Evolutionary conservation across 2,329 filamentous ascomycete species (phyloP), one percentile per base, ranked within the genome.

Genomic region (Fusarium sp.): DNA sequence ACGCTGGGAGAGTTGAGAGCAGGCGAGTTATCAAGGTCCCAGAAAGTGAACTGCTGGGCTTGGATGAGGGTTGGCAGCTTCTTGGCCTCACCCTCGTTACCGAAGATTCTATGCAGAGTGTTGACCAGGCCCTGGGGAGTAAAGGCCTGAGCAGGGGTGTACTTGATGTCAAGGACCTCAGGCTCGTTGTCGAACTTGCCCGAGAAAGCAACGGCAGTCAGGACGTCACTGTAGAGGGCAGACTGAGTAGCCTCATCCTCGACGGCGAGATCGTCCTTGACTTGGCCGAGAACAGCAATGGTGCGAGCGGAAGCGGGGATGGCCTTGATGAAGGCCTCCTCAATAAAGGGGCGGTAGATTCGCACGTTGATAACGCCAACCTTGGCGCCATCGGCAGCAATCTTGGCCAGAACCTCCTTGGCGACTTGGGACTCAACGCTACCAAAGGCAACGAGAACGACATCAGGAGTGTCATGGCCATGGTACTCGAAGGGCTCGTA

Each of bases 401-500:
- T 81, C 36, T 88, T 87, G 38, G 82, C 81, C 10, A 92, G 88
- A 49, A 97, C 86, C 77, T 97, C 92, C 65, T 89, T 88, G 53
- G 92, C 88, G 58, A 98, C 80, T 69, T 95, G 93, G 13, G 91
- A 87, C 80, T 99, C 95, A 6, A 93, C 87, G 57, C 92, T 97
- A 67, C 95, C 95, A 69, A 99, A 97, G 39, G 92, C 91, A 27
- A 98, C 93, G 31, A 98, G 80, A 14, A 99, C 92, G 9, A 88
- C 87, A 65, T 94, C 90, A 4, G 95, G 87, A 38, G 87, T 80
- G 44, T 85, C 80, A 73, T 98, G 92, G 21, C 95, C 95, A 70
- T 89, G 85, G 79, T 99, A 99, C 78, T 99, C 95, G 69, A 98
- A 99, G 7, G 92, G 87, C 70, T 89, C 85, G 75, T 99, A 99